Conservation (phyloP, 164 flowering plant species). For the Echeveria elegans region DNA sequence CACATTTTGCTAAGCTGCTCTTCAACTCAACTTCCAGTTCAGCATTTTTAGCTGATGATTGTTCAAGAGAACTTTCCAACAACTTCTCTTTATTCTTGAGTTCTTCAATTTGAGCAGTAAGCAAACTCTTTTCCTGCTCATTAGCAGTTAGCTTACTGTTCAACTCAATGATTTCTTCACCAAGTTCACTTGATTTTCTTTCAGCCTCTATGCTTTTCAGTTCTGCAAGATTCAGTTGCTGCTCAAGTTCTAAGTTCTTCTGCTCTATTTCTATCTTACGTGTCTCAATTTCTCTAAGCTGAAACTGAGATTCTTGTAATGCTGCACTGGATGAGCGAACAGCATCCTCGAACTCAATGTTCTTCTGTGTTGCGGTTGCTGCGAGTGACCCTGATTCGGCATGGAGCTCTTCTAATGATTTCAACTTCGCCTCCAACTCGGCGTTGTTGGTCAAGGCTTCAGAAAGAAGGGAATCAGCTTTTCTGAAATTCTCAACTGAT, state of each 20-base stretch:
- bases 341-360: constrained; percentile 50
- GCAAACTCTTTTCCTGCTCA: constrained; percentile 43
- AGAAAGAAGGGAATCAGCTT: constrained; percentile 51
- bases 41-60: constrained; percentile 27
- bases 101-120: constrained; percentile 32
- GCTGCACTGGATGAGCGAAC: constrained; percentile 42
- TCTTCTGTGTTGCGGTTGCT: constrained; percentile 39
- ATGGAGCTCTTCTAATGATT: constrained; percentile 51
- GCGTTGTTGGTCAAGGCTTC: constrained; percentile 50
- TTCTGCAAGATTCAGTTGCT: constrained; percentile 41
- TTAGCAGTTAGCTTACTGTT: constrained; percentile 20
- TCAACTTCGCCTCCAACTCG: constrained; percentile 67
- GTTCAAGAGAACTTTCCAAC: constrained; percentile 39
- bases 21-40: constrained; percentile 65
- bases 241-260: constrained; percentile 59
- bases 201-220: constrained; percentile 40
- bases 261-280: constrained; percentile 41
- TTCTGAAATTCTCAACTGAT: constrained; percentile 50
- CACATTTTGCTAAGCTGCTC: constrained; percentile 31
- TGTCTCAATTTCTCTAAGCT: constrained; percentile 42
- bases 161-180: constrained; percentile 37
- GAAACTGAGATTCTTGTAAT: constrained; percentile 49
- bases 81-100: constrained; percentile 33
- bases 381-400: constrained; percentile 42
- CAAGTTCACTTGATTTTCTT: constrained; percentile 37